phyloP scores from a whole-genome alignment of 257 asterid genomes.

The Solanum piurae region DNA sequence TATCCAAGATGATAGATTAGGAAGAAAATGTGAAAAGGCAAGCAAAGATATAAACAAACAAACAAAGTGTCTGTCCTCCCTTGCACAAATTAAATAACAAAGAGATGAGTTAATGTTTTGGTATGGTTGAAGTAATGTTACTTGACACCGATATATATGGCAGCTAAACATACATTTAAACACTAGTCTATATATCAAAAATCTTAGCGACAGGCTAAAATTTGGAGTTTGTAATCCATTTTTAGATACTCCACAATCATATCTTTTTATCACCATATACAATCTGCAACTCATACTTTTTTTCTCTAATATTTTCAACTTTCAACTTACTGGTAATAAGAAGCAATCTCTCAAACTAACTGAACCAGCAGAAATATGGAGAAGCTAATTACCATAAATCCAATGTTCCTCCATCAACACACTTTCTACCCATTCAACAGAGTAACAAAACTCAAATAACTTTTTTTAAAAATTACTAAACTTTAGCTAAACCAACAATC shows the following conservation, averaged over 20 bases:
- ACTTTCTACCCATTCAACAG: background rate
- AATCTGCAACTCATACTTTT: background rate
- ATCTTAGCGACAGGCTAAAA: background rate
- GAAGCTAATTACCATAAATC: background rate
- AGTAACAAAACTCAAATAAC: background rate
- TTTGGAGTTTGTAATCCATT: background rate
- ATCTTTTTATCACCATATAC: background rate
- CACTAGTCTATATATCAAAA: background rate
- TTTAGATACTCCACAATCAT: background rate
- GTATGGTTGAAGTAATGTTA: background rate
- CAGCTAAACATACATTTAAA: background rate
- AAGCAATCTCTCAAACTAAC: background rate
- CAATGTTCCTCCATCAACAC: background rate
- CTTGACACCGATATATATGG: too few relatives aligned
- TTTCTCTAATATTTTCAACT: background rate
- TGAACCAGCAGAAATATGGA: background rate
- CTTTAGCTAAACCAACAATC: background rate
- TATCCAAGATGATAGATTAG: background rate
- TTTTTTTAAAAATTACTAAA: background rate
- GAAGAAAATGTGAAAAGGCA: background rate
- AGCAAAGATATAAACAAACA: background rate
- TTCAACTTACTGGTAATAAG: background rate
- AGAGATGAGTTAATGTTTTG: background rate
- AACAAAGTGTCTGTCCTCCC: background rate
- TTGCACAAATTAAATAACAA: background rate